Evolutionary conservation across 768 basidiomycete genomes (phyloP).

Genomic region (Phylloporus sp.): DNA sequence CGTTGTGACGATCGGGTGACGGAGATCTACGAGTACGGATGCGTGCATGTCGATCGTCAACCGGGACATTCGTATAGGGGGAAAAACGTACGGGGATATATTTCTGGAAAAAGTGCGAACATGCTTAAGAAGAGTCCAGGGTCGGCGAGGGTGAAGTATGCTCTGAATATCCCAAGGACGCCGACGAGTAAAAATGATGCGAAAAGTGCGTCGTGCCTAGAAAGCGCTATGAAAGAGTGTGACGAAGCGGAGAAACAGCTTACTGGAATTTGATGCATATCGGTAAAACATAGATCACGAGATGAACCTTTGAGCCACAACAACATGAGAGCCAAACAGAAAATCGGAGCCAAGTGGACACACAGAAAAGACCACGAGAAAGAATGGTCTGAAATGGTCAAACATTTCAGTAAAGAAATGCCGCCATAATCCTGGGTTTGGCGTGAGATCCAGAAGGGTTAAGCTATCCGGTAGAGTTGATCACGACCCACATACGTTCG

Average conservation of each 20-base stretch:
- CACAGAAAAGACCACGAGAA: slow-evolving; percentile 93
- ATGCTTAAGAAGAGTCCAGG: slow-evolving; percentile 81
- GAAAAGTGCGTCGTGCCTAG: slow-evolving; percentile 80
- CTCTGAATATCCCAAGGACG: slow-evolving; percentile 78
- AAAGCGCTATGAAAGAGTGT: background rate
- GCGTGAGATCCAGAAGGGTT: slow-evolving; percentile 82
- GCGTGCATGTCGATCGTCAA: no score
- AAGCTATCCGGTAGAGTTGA: slow-evolving; percentile 42
- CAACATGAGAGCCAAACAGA: background rate
- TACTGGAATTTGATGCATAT: slow-evolving; percentile 87
- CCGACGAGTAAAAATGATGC: slow-evolving; percentile 73
- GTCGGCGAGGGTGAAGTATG: slow-evolving; percentile 89
- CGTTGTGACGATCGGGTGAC: slow-evolving; percentile 77
- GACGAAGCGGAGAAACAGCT: slow-evolving; percentile 16
- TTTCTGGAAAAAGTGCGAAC: slow-evolving; percentile 78
- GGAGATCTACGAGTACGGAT: slow-evolving; percentile 52
- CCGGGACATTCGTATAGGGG: no score
- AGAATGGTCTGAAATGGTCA: slow-evolving; percentile 94
- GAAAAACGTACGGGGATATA: slow-evolving; percentile 67
- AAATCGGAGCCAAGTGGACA: slow-evolving; percentile 28
- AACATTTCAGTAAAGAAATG: slow-evolving; percentile 99
- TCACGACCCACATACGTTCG: background rate
- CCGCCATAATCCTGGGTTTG: slow-evolving; percentile 96
- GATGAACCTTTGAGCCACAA: slow-evolving; percentile 61
- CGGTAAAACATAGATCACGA: slow-evolving; percentile 76